These are phyloP conservation scores for Myxozyma mucilagina DNA, from an alignment of 805 yeast genomes.

Conservation along the genomic window DNA sequence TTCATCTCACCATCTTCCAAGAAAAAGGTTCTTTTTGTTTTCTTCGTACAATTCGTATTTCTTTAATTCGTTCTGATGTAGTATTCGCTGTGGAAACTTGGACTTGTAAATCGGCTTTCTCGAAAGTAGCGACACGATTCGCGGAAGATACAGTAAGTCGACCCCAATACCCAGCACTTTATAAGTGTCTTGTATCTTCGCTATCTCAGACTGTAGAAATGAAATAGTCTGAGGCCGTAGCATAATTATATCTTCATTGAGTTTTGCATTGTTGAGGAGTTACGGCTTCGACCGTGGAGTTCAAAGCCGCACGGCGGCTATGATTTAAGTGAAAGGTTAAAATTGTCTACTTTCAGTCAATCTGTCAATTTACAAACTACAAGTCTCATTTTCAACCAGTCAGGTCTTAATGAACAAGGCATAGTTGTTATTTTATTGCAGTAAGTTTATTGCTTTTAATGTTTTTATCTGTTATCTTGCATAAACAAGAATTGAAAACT, in stretches of 20 bases:
- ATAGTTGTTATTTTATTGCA: too few species aligned
- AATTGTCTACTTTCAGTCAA: too few species aligned
- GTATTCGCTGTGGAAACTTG: slow-evolving; percentile 15
- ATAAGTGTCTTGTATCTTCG: neutral
- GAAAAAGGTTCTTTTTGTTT: neutral
- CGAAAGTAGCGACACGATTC: slow-evolving; percentile 10
- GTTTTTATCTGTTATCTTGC: too few species aligned
- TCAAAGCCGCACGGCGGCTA: too few species aligned
- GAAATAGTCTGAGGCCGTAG: neutral
- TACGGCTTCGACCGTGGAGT: too few species aligned
- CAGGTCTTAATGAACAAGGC: too few species aligned
- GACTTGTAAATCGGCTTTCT: slow-evolving; percentile 10
- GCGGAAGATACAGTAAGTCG: slow-evolving; percentile 23
- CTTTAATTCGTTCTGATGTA: slow-evolving; percentile 8
- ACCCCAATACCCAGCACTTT: slow-evolving; percentile 17
- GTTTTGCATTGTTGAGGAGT: too few species aligned
- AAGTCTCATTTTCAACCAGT: too few species aligned
- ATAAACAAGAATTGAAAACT: too few species aligned
- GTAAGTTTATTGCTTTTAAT: too few species aligned
- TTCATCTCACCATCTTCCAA: slow-evolving; percentile 25
- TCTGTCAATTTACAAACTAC: too few species aligned
- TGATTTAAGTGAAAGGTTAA: too few species aligned
- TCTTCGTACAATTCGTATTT: neutral
- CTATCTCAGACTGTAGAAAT: neutral
- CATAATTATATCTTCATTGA: neutral